Conservation (phyloP, 2,329 filamentous ascomycete genomes). For the Aureobasidium namibiae region DNA sequence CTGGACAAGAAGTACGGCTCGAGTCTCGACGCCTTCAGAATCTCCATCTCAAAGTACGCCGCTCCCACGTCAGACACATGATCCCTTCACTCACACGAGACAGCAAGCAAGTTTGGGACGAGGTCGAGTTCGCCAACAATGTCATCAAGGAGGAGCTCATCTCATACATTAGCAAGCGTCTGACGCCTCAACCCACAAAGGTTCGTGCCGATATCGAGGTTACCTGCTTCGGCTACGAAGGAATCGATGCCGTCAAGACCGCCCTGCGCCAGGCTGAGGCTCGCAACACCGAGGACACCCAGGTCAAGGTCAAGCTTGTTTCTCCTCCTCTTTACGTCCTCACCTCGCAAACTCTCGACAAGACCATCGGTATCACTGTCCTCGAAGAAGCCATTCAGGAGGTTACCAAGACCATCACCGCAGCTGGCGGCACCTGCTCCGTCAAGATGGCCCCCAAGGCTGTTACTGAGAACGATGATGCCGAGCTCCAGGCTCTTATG, state of each 20-base stretch:
- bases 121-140: slow-evolving; percentile 79
- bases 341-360: slow-evolving; percentile 92
- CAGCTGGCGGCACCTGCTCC: slow-evolving; percentile 67
- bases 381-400: slow-evolving; percentile 85
- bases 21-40: slow-evolving; percentile 84
- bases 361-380: slow-evolving; percentile 72
- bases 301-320: slow-evolving; percentile 98
- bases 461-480: slow-evolving; percentile 96
- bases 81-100: neutral
- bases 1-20: slow-evolving; percentile 89
- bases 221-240: slow-evolving; percentile 84
- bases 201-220: slow-evolving; percentile 96
- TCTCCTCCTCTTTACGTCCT: slow-evolving; percentile 94
- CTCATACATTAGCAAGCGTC: slow-evolving; percentile 91
- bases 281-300: slow-evolving; percentile 81
- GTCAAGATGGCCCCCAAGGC: slow-evolving; percentile 99
- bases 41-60: slow-evolving; percentile 68
- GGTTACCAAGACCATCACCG: slow-evolving; percentile 72
- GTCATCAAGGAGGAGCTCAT: slow-evolving; percentile 82
- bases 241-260: slow-evolving; percentile 95
- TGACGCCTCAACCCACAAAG: slow-evolving; percentile 98
- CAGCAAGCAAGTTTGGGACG: slow-evolving; percentile 93
- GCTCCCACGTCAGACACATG: neutral
- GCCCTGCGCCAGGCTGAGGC: slow-evolving; percentile 87
- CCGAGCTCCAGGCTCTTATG: slow-evolving; percentile 94